These are phyloP conservation scores for Polyporus arcularius DNA, from an alignment of 768 basidiomycete genomes.

Conservation along the genomic window DNA sequence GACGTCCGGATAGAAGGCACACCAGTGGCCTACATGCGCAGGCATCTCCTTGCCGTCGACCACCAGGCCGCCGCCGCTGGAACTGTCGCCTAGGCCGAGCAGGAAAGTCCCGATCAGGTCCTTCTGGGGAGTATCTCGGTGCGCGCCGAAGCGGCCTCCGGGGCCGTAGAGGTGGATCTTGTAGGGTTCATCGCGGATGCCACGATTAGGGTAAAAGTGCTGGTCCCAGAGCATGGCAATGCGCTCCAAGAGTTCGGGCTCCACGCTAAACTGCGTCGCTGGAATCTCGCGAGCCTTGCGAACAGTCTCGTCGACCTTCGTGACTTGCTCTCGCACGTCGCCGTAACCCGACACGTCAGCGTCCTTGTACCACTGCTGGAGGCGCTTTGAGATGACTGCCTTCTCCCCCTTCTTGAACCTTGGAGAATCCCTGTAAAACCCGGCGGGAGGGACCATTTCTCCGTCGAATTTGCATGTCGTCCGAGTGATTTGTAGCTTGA, in stretches of 20 bases:
- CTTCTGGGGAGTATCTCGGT: constrained; percentile 31
- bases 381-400: not conserved
- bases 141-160: constrained; percentile 29
- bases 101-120: constrained; percentile 36
- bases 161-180: constrained; percentile 36
- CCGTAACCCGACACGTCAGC: constrained; percentile 28
- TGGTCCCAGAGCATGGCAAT: constrained; percentile 21
- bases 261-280: constrained; percentile 23
- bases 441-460: not conserved
- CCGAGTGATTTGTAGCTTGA: not conserved
- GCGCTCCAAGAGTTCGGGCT: constrained; percentile 11
- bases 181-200: constrained; percentile 33
- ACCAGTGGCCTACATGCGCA: constrained; percentile 23
- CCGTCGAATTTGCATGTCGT: not conserved
- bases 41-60: not conserved
- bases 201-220: constrained; percentile 21
- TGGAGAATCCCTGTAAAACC: not conserved
- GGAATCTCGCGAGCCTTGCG: constrained; percentile 31
- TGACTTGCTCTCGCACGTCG: constrained; percentile 27
- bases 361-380: constrained; percentile 16
- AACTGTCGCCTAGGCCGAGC: constrained; percentile 32
- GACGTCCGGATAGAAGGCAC: constrained; percentile 36
- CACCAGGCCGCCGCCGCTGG: not conserved
- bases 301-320: constrained; percentile 26
- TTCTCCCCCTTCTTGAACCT: too few species aligned